Percentiles rank a stretch among this genome's conserved stretches.
Evolutionary conservation across 2,329 filamentous ascomycete species (phyloP).

Genomic region (Colletotrichum coccodes): DNA sequence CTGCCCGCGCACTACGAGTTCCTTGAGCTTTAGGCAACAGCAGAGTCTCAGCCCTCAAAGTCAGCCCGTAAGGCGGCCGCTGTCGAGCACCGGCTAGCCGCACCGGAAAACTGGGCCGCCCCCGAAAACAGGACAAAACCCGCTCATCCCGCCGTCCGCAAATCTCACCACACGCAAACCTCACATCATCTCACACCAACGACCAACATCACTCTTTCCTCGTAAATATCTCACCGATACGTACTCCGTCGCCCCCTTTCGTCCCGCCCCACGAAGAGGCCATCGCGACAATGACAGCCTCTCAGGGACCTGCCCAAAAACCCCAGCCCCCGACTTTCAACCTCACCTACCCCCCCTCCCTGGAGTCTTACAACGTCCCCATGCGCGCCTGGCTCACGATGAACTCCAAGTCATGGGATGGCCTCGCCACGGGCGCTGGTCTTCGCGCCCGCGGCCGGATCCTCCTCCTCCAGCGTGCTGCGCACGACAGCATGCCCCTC

Average conservation of each 20-base stretch:
- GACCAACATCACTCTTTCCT: neutral
- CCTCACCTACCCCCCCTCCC: slow-evolving; percentile 31
- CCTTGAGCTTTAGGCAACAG: neutral
- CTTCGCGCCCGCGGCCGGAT: slow-evolving; percentile 45
- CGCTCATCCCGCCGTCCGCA: neutral
- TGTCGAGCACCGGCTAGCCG: neutral
- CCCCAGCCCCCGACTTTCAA: slow-evolving; percentile 27
- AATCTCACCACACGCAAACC: neutral
- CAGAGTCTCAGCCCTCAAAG: neutral
- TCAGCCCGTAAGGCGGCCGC: neutral
- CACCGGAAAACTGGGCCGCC: neutral
- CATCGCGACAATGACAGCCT: neutral
- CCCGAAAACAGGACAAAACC: neutral
- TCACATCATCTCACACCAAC: neutral
- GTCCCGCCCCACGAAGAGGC: neutral
- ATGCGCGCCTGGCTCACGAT: slow-evolving; percentile 30
- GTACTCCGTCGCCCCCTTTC: too few relatives aligned
- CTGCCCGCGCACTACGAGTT: too few relatives aligned
- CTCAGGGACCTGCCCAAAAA: neutral
- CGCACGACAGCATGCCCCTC: slow-evolving; percentile 54
- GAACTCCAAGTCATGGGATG: slow-evolving; percentile 34
- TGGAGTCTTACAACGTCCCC: slow-evolving; percentile 34
- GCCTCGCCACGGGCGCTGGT: slow-evolving; percentile 47
- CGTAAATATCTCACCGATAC: neutral
- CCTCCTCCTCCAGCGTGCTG: slow-evolving; percentile 58